These are phyloP conservation scores for Priceomyces carsonii DNA, from an alignment of 805 yeast genomes.

Conservation along the genomic window DNA sequence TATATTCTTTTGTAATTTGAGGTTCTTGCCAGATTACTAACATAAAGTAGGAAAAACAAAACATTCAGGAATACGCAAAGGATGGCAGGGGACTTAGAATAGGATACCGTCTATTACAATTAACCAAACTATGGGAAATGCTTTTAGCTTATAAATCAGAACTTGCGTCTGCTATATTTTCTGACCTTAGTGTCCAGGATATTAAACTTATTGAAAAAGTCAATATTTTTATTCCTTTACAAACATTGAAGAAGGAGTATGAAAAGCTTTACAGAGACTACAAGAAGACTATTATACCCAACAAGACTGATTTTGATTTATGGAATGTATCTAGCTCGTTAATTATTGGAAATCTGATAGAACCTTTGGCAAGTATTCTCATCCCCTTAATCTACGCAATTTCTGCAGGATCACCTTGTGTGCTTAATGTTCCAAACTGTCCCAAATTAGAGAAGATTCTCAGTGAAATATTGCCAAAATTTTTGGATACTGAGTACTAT, in stretches of 20 bases:
- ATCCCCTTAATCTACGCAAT: conserved; percentile 2
- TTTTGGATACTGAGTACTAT: conserved; percentile 1
- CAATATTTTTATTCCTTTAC: not conserved
- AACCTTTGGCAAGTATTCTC: not conserved
- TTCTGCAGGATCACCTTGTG: not conserved
- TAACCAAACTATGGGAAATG: not conserved
- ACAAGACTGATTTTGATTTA: not conserved
- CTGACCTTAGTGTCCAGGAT: conserved; percentile 1
- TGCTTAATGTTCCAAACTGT: not conserved
- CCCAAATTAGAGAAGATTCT: not conserved
- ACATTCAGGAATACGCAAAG: conserved; percentile 3
- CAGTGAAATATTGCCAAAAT: not conserved
- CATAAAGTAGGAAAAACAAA: too few species aligned
- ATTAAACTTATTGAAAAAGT: conserved; percentile 1
- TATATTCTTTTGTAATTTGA: too few species aligned
- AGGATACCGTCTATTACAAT: conserved; percentile 1
- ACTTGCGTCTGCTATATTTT: not conserved
- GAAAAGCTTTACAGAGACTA: not conserved
- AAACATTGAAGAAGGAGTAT: not conserved
- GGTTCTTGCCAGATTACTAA: too few species aligned
- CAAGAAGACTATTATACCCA: not conserved
- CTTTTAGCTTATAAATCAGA: not conserved
- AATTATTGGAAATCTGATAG: not conserved
- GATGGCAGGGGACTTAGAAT: conserved; percentile 2
- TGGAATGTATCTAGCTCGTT: not conserved